These are phyloP conservation scores for Populus simonii DNA, from an alignment of 345 rosid species.

Conservation along the genomic window DNA sequence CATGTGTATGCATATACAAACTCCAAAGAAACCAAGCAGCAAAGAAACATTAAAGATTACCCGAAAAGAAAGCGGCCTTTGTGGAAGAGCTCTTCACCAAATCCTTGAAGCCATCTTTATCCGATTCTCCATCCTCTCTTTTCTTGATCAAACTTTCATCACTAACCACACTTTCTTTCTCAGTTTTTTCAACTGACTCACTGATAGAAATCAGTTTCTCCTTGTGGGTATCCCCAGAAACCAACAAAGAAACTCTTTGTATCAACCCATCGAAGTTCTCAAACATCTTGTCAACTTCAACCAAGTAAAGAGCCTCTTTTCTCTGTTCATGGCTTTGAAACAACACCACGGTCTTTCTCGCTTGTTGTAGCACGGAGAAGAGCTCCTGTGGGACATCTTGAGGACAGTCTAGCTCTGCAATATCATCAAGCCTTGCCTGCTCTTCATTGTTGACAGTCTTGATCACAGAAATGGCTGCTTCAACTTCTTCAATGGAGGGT, in stretches of 20 bases:
- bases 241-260: conserved; percentile 43
- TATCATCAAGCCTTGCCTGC: conserved; percentile 43
- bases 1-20: not conserved
- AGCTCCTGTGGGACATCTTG: conserved; percentile 50
- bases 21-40: not conserved
- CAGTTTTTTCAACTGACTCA: conserved; percentile 30
- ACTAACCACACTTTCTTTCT: conserved; percentile 15
- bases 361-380: conserved; percentile 38
- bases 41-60: conserved; percentile 19
- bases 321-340: conserved; percentile 50
- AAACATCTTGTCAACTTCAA: conserved; percentile 49
- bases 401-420: conserved; percentile 32
- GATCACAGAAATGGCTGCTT: conserved; percentile 55
- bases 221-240: conserved; percentile 43
- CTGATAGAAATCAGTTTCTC: conserved; percentile 12
- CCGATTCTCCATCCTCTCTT: conserved; percentile 26
- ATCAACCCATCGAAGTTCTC: conserved; percentile 49
- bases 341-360: conserved; percentile 38
- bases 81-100: conserved; percentile 44
- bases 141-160: conserved; percentile 26
- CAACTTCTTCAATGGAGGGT: conserved; percentile 56
- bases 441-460: conserved; percentile 41
- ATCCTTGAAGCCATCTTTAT: conserved; percentile 22
- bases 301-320: conserved; percentile 47
- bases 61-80: conserved; percentile 32